Evolutionary conservation across 768 basidiomycete species (phyloP).

Genomic region (Phlebiopsis gigantea): DNA sequence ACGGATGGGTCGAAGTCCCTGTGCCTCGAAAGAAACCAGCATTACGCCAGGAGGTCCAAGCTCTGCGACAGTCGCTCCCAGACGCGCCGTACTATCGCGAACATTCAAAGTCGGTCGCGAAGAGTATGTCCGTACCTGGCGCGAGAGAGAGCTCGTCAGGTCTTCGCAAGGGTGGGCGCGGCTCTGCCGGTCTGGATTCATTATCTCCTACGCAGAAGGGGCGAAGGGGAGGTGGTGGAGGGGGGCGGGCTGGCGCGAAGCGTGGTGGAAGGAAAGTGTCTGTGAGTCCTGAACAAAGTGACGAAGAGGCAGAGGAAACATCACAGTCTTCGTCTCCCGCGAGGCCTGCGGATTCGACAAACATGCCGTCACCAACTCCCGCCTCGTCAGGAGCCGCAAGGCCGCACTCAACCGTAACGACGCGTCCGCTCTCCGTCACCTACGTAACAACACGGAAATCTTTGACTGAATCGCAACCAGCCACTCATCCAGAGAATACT

Average conservation of each 20-base stretch:
- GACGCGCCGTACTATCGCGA: slow-evolving; percentile 6
- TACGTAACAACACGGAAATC: too few relatives aligned
- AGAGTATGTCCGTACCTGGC: not conserved
- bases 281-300: not conserved
- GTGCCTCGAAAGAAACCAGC: not conserved
- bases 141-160: not conserved
- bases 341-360: too few relatives aligned
- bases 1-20: slow-evolving; percentile 5
- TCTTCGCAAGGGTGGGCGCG: not conserved
- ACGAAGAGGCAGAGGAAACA: not conserved
- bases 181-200: not conserved
- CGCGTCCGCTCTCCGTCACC: too few relatives aligned
- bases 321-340: not conserved
- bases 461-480: too few relatives aligned
- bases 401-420: too few relatives aligned
- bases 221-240: not conserved
- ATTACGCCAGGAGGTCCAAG: not conserved
- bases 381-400: too few relatives aligned
- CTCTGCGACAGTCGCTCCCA: not conserved
- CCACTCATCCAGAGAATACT: too few relatives aligned
- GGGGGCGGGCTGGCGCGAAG: not conserved
- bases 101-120: not conserved
- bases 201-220: not conserved
- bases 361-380: too few relatives aligned
- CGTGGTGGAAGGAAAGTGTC: not conserved